Conservation (phyloP, 2,329 filamentous ascomycete genomes). For the Phyllosticta citrichinensis region DNA sequence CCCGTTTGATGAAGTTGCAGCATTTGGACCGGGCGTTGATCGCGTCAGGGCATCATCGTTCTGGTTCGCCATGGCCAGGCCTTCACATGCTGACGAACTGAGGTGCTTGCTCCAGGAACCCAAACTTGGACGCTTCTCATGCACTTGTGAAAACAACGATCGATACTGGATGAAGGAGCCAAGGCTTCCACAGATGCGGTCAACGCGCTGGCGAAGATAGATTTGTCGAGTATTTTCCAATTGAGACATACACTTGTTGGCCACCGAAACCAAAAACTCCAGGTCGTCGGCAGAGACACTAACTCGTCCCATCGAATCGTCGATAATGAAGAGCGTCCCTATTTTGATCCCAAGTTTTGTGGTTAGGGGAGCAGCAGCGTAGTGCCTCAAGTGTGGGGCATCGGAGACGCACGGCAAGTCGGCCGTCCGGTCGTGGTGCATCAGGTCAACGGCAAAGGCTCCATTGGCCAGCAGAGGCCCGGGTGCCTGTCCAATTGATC, state of each 20-base stretch:
- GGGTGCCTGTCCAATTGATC: neutral
- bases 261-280: slow-evolving; percentile 5
- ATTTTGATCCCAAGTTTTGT: slow-evolving; percentile 11
- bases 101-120: neutral
- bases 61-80: neutral
- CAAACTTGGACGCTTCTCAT: neutral
- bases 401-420: slow-evolving; percentile 5
- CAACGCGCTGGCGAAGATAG: slow-evolving; percentile 6
- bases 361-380: slow-evolving; percentile 11
- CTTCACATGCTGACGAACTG: neutral
- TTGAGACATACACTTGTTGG: slow-evolving; percentile 11
- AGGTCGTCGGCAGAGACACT: slow-evolving; percentile 4
- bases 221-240: slow-evolving; percentile 12
- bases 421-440: neutral
- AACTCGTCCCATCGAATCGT: neutral
- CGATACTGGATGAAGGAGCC: slow-evolving; percentile 6
- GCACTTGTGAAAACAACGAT: neutral
- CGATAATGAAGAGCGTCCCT: slow-evolving; percentile 13
- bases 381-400: slow-evolving; percentile 8
- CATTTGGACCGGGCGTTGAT: neutral
- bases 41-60: neutral
- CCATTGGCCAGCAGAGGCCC: neutral
- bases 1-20: neutral
- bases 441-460: neutral
- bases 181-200: neutral